A percentile compares a stretch with the other conserved stretches of the same genome.
phyloP scores from a whole-genome alignment of 768 basidiomycete species.

The Pilatotrama ljubarskyi region DNA sequence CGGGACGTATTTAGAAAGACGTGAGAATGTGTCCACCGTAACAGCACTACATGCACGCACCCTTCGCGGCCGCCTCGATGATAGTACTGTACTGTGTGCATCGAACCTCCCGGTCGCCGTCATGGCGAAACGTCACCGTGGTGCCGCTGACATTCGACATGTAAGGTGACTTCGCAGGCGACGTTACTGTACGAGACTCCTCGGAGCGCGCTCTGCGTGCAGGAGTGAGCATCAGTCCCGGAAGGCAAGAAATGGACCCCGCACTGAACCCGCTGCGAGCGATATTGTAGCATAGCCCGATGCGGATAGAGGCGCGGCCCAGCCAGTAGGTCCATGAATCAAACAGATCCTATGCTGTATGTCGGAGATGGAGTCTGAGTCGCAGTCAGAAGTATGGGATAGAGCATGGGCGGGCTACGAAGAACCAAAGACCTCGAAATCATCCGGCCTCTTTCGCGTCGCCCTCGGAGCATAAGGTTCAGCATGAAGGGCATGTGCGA shows the following conservation, averaged over 20 bases:
- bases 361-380: no score
- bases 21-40: not conserved
- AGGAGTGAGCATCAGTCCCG: not conserved
- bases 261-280: not conserved
- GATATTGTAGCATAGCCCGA: not conserved
- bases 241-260: not conserved
- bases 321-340: no score
- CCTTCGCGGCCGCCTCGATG: not conserved
- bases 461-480: no score
- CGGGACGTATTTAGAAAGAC: not conserved
- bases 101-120: not conserved
- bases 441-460: no score
- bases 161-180: not conserved
- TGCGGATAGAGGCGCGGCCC: no score
- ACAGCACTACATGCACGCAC: not conserved
- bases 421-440: no score
- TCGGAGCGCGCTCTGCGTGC: conserved; percentile 6
- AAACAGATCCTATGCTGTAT: no score
- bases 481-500: not conserved
- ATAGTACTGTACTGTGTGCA: not conserved
- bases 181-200: not conserved
- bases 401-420: no score
- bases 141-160: not conserved
- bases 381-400: no score
- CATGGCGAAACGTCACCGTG: not conserved